These are phyloP conservation scores for Petrea volubilis DNA, from an alignment of 257 asterid species.

Conservation along the genomic window DNA sequence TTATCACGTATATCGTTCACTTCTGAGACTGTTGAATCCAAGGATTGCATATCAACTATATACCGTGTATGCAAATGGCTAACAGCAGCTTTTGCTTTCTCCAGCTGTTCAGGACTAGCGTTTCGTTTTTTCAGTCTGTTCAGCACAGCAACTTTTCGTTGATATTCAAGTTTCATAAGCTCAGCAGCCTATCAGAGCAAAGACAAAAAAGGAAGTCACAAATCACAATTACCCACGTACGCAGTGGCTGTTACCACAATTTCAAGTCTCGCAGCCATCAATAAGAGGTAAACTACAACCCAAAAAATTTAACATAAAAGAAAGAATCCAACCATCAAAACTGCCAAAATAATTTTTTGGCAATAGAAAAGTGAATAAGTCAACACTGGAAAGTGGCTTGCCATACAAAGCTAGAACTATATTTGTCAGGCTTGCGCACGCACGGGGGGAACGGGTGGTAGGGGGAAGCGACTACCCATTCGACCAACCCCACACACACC, in stretches of 20 bases:
- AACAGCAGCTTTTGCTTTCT: constrained; percentile 95
- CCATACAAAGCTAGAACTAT: no score
- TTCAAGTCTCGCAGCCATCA: background rate
- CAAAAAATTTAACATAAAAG: no score
- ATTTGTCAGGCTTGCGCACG: no score
- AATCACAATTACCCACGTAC: background rate
- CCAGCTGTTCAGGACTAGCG: constrained; percentile 79
- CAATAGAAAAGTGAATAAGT: no score
- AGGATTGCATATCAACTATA: constrained; percentile 94
- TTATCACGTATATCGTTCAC: constrained; percentile 92
- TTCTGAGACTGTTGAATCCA: constrained; percentile 90
- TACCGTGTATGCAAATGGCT: constrained; percentile 94
- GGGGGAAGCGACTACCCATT: no score
- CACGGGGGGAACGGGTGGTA: no score
- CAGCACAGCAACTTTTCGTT: constrained; percentile 68
- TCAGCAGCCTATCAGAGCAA: constrained; percentile 66
- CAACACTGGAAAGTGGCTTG: background rate
- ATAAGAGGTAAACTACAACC: background rate
- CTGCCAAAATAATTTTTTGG: no score
- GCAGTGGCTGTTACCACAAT: background rate
- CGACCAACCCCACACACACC: no score
- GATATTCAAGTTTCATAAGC: constrained; percentile 87
- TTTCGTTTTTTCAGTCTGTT: constrained; percentile 78
- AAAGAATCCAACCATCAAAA: no score
- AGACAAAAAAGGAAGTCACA: constrained; percentile 17